Evolutionary conservation across 75 land plant species (phyloP).

Genomic region (Picea glauca): DNA sequence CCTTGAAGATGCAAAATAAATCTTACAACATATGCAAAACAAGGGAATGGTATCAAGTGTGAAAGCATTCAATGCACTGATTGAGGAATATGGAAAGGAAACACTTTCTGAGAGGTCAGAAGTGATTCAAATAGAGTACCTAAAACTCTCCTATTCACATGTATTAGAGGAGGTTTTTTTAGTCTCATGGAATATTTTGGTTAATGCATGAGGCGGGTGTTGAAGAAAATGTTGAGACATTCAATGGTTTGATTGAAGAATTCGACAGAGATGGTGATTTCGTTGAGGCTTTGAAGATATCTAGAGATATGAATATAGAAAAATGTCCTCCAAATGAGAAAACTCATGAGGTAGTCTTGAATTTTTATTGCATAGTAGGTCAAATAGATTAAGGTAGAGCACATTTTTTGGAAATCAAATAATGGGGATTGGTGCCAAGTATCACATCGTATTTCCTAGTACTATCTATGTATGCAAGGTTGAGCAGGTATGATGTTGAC

Average conservation of each 20-base stretch:
- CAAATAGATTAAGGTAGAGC: slow-evolving; percentile 83
- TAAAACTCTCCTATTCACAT: slow-evolving; percentile 66
- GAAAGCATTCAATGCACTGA: slow-evolving; percentile 65
- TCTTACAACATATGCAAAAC: slow-evolving; percentile 65
- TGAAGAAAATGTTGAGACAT: slow-evolving; percentile 43
- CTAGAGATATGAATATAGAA: slow-evolving; percentile 67
- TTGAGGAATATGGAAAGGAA: slow-evolving; percentile 84
- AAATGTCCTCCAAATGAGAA: slow-evolving; percentile 57
- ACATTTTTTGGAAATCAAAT: slow-evolving; percentile 76
- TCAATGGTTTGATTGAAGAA: slow-evolving; percentile 87
- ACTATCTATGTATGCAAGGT: slow-evolving; percentile 82
- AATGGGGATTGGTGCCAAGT: slow-evolving; percentile 49
- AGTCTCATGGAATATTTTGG: slow-evolving; percentile 43
- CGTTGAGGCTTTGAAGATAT: slow-evolving; percentile 68
- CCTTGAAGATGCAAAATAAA: slow-evolving; percentile 67
- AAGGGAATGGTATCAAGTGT: slow-evolving; percentile 56
- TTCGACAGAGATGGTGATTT: slow-evolving; percentile 71
- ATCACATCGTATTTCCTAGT: slow-evolving; percentile 70
- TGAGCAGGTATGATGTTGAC: slow-evolving; percentile 44
- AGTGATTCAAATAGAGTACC: slow-evolving; percentile 53
- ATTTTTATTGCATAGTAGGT: slow-evolving; percentile 80
- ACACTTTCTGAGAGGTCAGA: slow-evolving; percentile 80
- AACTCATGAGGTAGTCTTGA: slow-evolving; percentile 75
- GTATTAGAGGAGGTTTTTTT: slow-evolving; percentile 85
- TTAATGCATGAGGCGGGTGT: slow-evolving; percentile 63